These are phyloP conservation scores for Dioscorea dumetorum DNA, from an alignment of 106 monocot genomes.

Conservation along the genomic window DNA sequence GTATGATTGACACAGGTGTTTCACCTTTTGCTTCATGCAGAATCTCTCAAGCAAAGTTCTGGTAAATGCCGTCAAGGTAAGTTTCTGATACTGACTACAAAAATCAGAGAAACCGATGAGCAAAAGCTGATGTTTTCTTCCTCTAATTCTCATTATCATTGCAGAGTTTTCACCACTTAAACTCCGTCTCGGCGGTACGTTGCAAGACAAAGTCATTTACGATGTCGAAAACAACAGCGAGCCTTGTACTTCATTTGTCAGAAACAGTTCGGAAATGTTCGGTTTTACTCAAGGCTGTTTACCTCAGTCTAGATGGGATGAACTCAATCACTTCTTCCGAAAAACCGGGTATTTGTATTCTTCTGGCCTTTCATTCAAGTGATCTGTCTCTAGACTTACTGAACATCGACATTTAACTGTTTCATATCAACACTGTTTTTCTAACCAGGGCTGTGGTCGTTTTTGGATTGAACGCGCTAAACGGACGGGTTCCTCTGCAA, in stretches of 20 bases:
- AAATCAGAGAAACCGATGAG: no score
- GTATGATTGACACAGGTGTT: conserved; percentile 44
- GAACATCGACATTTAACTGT: no score
- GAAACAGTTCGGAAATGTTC: conserved; percentile 70
- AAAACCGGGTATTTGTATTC: conserved; percentile 30
- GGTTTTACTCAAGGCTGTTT: conserved; percentile 79
- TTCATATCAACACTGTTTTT: no score
- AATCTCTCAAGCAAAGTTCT: conserved; percentile 71
- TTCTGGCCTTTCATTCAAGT: no score
- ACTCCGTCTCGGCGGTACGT: conserved; percentile 73
- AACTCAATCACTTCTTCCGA: conserved; percentile 81
- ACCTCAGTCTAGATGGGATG: conserved; percentile 83
- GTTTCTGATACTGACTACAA: neutral
- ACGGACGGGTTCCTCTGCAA: conserved; percentile 55
- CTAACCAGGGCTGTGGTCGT: conserved; percentile 49
- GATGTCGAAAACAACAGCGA: conserved; percentile 22
- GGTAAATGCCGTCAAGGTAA: conserved; percentile 82
- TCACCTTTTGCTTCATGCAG: conserved; percentile 59
- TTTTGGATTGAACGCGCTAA: conserved; percentile 86
- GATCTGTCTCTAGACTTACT: no score
- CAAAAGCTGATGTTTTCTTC: no score
- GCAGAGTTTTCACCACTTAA: conserved; percentile 83
- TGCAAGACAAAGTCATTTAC: conserved; percentile 91
- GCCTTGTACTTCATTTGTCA: conserved; percentile 45
- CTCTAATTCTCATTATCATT: conserved; percentile 1